Evolutionary conservation across 2,329 filamentous ascomycete genomes (phyloP), one percentile per base, ranked within the genome.

Genomic region (Trichoderma guizhouense): DNA sequence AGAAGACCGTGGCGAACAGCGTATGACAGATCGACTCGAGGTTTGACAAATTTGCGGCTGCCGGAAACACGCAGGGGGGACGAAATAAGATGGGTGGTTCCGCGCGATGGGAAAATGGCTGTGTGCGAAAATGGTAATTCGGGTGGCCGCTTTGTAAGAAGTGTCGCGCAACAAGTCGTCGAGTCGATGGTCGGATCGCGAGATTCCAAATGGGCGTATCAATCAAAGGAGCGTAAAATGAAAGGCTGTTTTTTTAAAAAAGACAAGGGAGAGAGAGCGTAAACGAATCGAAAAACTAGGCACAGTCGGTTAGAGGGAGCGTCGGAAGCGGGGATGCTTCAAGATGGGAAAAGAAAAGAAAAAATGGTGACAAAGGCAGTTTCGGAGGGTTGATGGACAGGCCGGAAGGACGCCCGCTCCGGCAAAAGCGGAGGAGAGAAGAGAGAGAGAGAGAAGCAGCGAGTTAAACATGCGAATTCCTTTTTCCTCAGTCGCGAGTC

Each of bases 291-390:
- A 65, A 68, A 28, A 43, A 43, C 21, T 57, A 36, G 34, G 34
- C 15, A 43, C 26, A 62, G 21, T 43, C n/a, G 34, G 55, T 34
- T 60, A 60, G 47, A 70, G 67, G 58, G 67, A 70, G 67, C 58
- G 67, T 63, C 67, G 67, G 63, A 61, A 72, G 63, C 61, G 63
- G 53, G 57, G 67, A 63, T 28, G 67, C 67, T 63, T 70, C 67
- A 63, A 70, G 58, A 28, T 53, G 24, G 24, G 14, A 63, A 55
- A 62, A 32, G n/a, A 63, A 39, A 63, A 55, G 24, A 21, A 30
- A 53, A 21, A 43, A 26, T 26, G 26, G 53, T 15, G 55, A 69
- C 21, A 32, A 47, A 51, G 55, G 36, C 53, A 68, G 65, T 43
- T 43, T 43, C 53, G 65, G 53, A 30, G 34, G 26, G 36, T 61